Base-by-base conservation (phyloP, 768 basidiomycete genomes). In the Astraeus odoratus region DNA sequence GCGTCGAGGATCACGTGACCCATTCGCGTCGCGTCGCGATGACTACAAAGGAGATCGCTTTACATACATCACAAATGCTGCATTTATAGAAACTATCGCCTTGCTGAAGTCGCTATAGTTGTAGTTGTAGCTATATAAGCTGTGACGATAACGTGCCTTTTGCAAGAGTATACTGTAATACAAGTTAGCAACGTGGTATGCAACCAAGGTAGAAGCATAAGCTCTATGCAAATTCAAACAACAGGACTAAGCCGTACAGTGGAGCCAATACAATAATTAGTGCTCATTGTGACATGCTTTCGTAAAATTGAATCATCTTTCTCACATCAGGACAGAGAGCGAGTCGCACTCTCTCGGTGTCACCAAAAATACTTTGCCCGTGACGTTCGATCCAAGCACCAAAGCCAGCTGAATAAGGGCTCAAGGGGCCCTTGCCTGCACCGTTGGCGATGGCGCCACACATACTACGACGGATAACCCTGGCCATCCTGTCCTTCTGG, bases 301-400 rank as follows among this genome's bases (percentile, higher is more conserved):
- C 85, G 54, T 78, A 87, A 52, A 80, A 78, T 42, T 67, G 68
- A 20, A 81, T 72, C 27, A 74, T 75, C 60, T 72, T 75, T 60
- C 67, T 71, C 23, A 86, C 69, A 46, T 74, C 74, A 4, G 83
- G 84, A 55, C 83, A 86, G 34, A 85, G 58, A 8, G 83, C 83
- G 22, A 86, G 67, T 41, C 83, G 66, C 13, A 85, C 72, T 45
- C 82, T 75, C 61, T 86, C 83, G 12, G 69, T 67, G 48, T 87
- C 84, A 35, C 69, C 66, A 19, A 82, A 66, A 13, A 83, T 62
- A 35, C 64, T 59, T 31, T 65, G 65, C 8, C 75, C 78, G 43
- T 67, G 70, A 13, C 65, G 60, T 59, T 81, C 80, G 25, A 81
- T 57, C 83, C 83, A 85, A n/a, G 61, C 56, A 25, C 67, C 68